Percentiles rank a stretch among this genome's conserved stretches.
These are phyloP conservation scores for Annulohypoxylon maeteangense DNA, from an alignment of 495 filamentous ascomycete species.

Conservation along the genomic window DNA sequence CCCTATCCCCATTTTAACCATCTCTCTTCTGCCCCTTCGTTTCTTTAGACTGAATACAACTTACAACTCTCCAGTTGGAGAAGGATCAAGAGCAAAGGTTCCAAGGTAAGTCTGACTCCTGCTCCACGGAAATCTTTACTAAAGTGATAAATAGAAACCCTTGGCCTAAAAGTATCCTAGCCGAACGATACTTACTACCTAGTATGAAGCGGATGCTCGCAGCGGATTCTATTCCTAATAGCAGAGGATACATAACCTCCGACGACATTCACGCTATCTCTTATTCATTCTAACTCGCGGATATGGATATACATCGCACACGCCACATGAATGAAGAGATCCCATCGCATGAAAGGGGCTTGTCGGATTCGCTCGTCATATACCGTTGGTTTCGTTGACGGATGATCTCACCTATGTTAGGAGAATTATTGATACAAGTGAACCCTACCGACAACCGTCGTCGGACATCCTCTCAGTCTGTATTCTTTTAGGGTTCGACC, in stretches of 20 bases:
- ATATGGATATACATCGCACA: background rate
- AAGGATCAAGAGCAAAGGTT: background rate
- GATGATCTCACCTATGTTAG: background rate
- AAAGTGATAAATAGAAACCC: background rate
- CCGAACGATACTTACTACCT: background rate
- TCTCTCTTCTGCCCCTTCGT: too few species aligned
- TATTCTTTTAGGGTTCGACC: background rate
- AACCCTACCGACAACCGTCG: background rate
- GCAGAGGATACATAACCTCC: background rate
- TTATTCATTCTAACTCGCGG: background rate
- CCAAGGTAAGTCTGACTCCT: background rate
- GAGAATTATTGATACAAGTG: background rate
- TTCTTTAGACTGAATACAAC: too few species aligned
- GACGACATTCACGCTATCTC: background rate
- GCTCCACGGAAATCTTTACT: background rate
- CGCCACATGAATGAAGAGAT: background rate
- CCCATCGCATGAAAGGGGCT: background rate
- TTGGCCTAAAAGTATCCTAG: background rate
- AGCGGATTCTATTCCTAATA: background rate
- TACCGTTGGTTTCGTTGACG: background rate
- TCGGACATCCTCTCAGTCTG: background rate
- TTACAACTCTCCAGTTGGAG: too few species aligned
- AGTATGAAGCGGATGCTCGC: background rate
- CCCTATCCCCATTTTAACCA: too few species aligned
- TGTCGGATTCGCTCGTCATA: background rate